Percentiles rank a stretch among this genome's conserved stretches.
These are phyloP conservation scores for Crucibulum laeve DNA, from an alignment of 768 basidiomycete genomes.

Conservation along the genomic window DNA sequence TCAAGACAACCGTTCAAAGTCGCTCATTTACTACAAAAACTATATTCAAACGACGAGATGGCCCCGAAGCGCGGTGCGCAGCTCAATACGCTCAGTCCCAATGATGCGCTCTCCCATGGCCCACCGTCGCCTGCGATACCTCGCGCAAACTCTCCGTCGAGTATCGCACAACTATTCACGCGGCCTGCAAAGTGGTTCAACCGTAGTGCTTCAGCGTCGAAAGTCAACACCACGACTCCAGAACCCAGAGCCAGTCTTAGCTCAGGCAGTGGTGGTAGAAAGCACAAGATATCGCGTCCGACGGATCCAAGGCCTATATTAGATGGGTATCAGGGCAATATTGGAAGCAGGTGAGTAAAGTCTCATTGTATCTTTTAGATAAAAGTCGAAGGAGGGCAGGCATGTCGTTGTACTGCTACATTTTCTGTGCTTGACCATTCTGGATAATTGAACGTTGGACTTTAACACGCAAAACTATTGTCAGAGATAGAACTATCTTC, in stretches of 20 bases:
- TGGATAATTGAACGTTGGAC: too few relatives aligned
- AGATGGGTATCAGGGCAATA: constrained; percentile 45
- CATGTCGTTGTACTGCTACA: too few relatives aligned
- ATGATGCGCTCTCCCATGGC: constrained; percentile 15
- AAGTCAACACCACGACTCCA: constrained; percentile 28
- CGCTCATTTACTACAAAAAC: constrained; percentile 1
- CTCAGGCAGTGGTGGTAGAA: constrained; percentile 33
- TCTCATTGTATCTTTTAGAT: constrained; percentile 3
- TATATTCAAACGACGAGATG: constrained; percentile 24
- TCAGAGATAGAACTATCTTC: too few relatives aligned
- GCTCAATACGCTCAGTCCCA: constrained; percentile 23
- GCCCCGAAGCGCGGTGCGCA: constrained; percentile 43
- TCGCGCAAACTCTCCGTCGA: constrained; percentile 64
- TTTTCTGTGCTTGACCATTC: too few relatives aligned
- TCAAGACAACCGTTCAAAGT: background rate
- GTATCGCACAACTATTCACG: constrained; percentile 61
- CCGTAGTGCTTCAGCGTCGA: constrained; percentile 52
- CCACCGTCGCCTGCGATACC: constrained; percentile 32
- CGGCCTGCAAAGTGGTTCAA: constrained; percentile 73
- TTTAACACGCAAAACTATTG: too few relatives aligned
- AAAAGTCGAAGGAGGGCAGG: too few relatives aligned
- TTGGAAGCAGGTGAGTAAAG: constrained; percentile 49
- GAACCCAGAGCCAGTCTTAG: constrained; percentile 46
- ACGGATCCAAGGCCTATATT: constrained; percentile 79
- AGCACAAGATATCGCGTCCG: constrained; percentile 80